Conservation (phyloP, 1,284 basidiomycete species). For the Naganishia liquefaciens region DNA sequence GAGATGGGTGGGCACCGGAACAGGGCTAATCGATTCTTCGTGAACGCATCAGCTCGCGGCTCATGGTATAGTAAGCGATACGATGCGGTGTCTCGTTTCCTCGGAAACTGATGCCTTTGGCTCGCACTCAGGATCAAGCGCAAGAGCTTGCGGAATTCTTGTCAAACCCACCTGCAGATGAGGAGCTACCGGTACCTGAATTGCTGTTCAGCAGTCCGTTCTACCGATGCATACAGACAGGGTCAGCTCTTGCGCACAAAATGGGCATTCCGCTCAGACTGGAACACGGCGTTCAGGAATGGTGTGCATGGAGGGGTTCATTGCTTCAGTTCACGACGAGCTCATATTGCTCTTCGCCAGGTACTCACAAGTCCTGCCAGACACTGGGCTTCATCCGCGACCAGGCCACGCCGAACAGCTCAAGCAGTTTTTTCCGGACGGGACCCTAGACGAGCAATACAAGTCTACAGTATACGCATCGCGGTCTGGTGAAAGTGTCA, state of each 20-base stretch:
- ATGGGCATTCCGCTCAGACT: slow-evolving; percentile 47
- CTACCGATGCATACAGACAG: slow-evolving; percentile 59
- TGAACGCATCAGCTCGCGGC: slow-evolving; percentile 50
- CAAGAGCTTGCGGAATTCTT: slow-evolving; percentile 45
- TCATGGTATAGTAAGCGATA: slow-evolving; percentile 48
- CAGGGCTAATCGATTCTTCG: not conserved
- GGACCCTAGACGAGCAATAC: slow-evolving; percentile 45
- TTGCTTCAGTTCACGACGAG: not conserved
- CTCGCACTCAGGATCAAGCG: slow-evolving; percentile 28
- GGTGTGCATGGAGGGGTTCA: slow-evolving; percentile 44
- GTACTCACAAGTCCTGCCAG: slow-evolving; percentile 46
- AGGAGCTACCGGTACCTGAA: slow-evolving; percentile 45
- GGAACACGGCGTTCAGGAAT: slow-evolving; percentile 57
- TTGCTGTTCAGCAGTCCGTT: slow-evolving; percentile 51
- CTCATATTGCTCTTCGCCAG: slow-evolving; percentile 29
- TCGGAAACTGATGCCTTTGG: slow-evolving; percentile 13
- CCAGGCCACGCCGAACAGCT: slow-evolving; percentile 41
- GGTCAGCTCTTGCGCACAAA: slow-evolving; percentile 49
- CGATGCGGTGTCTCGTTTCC: too few relatives aligned
- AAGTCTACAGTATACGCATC: slow-evolving; percentile 54
- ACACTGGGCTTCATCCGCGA: slow-evolving; percentile 50
- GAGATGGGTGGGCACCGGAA: not conserved
- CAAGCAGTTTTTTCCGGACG: slow-evolving; percentile 42
- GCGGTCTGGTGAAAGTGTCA: slow-evolving; percentile 54
- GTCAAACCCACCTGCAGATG: slow-evolving; percentile 29